Evolutionary conservation across 306 rosid species (phyloP).

Genomic region (Sicyos baderoa): DNA sequence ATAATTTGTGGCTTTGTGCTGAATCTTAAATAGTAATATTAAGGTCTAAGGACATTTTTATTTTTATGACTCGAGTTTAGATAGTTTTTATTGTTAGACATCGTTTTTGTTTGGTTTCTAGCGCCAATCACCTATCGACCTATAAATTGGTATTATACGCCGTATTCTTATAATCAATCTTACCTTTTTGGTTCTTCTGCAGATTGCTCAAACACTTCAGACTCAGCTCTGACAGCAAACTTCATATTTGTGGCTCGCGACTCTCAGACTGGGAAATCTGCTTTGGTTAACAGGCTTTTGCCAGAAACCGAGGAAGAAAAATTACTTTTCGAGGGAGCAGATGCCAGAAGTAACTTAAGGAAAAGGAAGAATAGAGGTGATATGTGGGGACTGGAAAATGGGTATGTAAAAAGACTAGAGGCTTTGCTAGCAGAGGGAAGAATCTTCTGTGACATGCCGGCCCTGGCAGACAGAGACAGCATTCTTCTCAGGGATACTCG

Average conservation of each 20-base stretch:
- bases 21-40: neutral
- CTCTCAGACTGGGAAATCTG: constrained; percentile 77
- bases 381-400: constrained; percentile 20
- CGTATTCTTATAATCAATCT: neutral
- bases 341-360: constrained; percentile 56
- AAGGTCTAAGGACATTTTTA: neutral
- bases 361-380: constrained; percentile 53
- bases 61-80: neutral
- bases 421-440: constrained; percentile 65
- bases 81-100: neutral
- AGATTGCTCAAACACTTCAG: constrained; percentile 37
- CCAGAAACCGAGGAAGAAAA: constrained; percentile 72
- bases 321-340: constrained; percentile 61
- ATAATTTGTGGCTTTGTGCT: neutral
- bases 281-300: constrained; percentile 66
- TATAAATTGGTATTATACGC: neutral
- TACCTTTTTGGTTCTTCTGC: constrained; percentile 20
- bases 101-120: neutral
- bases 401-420: constrained; percentile 31
- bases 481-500: constrained; percentile 74
- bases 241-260: constrained; percentile 97
- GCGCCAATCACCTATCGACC: neutral
- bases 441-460: constrained; percentile 82
- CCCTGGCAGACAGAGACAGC: constrained; percentile 86
- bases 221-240: constrained; percentile 65